phyloP scores from a whole-genome alignment of 176 grass and related monocot species.

The Pontederia crassipes region DNA sequence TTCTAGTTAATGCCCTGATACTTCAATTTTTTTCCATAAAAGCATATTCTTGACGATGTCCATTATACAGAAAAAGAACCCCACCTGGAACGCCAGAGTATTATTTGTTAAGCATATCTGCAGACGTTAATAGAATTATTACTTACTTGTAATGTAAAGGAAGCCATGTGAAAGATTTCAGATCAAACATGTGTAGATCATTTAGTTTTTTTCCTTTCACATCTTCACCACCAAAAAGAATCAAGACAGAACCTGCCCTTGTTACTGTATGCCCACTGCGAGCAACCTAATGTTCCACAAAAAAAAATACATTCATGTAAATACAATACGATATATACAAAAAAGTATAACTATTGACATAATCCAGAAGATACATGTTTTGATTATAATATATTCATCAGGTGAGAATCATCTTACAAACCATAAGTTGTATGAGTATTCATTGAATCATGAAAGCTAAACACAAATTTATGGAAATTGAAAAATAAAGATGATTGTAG shows the following conservation, averaged over 20 bases:
- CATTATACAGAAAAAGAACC: too few relatives aligned
- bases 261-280: slow-evolving; percentile 85
- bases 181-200: slow-evolving; percentile 97
- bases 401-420: too few relatives aligned
- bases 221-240: slow-evolving; percentile 90
- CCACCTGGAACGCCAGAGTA: too few relatives aligned
- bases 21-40: not conserved
- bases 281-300: slow-evolving; percentile 46
- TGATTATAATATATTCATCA: too few relatives aligned
- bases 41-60: not conserved
- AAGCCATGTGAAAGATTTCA: slow-evolving; percentile 95
- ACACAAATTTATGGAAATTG: too few relatives aligned
- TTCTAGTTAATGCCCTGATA: not conserved
- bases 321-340: not conserved
- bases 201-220: slow-evolving; percentile 86
- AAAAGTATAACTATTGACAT: too few relatives aligned
- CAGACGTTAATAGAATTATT: not conserved
- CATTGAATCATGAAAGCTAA: too few relatives aligned
- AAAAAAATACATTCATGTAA: not conserved
- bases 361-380: too few relatives aligned
- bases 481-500: too few relatives aligned
- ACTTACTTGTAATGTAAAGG: slow-evolving; percentile 95
- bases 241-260: slow-evolving; percentile 74
- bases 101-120: too few relatives aligned
- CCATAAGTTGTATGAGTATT: too few relatives aligned